These are phyloP conservation scores for Suaeda aralocaspica DNA, from an alignment of 148 eudicot species.

Conservation along the genomic window DNA sequence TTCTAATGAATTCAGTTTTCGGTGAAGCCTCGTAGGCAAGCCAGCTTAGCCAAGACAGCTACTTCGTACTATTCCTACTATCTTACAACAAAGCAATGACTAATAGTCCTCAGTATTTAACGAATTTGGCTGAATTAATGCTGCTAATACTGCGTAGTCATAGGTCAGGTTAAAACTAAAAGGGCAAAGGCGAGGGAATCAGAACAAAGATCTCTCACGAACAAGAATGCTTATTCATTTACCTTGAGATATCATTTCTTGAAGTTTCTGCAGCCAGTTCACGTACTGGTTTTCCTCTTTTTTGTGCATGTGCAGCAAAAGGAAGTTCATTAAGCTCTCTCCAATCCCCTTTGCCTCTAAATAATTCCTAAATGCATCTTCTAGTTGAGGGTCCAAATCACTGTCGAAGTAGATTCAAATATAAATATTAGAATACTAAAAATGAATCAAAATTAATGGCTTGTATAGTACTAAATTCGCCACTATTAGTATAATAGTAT, in stretches of 20 bases:
- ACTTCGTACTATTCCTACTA: not conserved
- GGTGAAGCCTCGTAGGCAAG: not conserved
- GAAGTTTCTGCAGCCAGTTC: constrained; percentile 66
- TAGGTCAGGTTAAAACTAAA: not conserved
- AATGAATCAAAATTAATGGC: too few relatives aligned
- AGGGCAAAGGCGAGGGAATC: too few relatives aligned
- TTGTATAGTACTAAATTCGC: too few relatives aligned
- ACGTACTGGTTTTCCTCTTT: constrained; percentile 78
- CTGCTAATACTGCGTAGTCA: constrained; percentile 1
- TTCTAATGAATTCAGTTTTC: not conserved
- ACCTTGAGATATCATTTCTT: constrained; percentile 28
- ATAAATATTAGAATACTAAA: constrained; percentile 10
- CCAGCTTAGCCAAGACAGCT: constrained; percentile 4
- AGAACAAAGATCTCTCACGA: not conserved
- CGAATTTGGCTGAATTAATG: not conserved
- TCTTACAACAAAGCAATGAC: constrained; percentile 1
- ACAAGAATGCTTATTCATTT: constrained; percentile 13
- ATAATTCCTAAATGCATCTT: constrained; percentile 52
- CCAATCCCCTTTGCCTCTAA: constrained; percentile 57
- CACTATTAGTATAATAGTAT: too few relatives aligned
- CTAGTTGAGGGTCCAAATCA: constrained; percentile 49
- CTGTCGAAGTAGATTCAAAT: constrained; percentile 30
- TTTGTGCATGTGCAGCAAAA: constrained; percentile 58
- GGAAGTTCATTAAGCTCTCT: constrained; percentile 42
- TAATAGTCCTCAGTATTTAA: not conserved